Base-by-base conservation (phyloP, 176 grass and related monocot genomes). In the Typha latifolia region DNA sequence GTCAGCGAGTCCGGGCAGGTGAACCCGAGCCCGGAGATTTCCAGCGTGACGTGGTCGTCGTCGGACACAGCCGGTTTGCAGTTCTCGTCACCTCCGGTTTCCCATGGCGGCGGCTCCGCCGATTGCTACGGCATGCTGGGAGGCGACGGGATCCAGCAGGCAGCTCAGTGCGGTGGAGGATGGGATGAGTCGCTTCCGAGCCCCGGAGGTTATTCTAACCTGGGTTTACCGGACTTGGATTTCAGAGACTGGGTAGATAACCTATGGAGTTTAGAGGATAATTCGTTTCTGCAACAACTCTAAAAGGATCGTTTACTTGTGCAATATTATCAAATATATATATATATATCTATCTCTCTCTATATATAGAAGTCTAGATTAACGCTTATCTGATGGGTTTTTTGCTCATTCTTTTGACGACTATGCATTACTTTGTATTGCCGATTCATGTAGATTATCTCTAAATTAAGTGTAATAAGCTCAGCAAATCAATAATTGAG, bases 261-360 rank as follows among this genome's bases (percentile, higher is more conserved):
- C 69, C 78, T 89, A 62, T 92, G 85, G 88, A 84, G 77, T 74
- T 69, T 84, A 75, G 93, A 92, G 62, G 77, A 70, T 76, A 50
- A 82, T 57, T 91, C 80, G 88, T 80, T 75, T 67, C 70, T 64
- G 64, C 82, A 82, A 73, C 27, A 29, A 29, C 27, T 29, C 27
- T 29, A 29, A 29, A 29, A 3, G 27, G 27, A 29, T 29, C 27
- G 27, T 29, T 29, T 29, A 29, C 27, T 66, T 69, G 47, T 43
- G 11, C 16, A 79, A 55, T 18, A 29, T 48, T 48, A n/a, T 29
- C 24, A 0, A 26, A 29, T 29, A 29, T 43, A n/a, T n/a, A n/a
- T n/a, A n/a, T n/a, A n/a, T n/a, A n/a, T n/a, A n/a, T n/a, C n/a
- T n/a, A n/a, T n/a, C n/a, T n/a, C n/a, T n/a, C n/a, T n/a, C n/a